phyloP scores from a whole-genome alignment of 1,284 basidiomycete species.

The Puccinia hordei region DNA sequence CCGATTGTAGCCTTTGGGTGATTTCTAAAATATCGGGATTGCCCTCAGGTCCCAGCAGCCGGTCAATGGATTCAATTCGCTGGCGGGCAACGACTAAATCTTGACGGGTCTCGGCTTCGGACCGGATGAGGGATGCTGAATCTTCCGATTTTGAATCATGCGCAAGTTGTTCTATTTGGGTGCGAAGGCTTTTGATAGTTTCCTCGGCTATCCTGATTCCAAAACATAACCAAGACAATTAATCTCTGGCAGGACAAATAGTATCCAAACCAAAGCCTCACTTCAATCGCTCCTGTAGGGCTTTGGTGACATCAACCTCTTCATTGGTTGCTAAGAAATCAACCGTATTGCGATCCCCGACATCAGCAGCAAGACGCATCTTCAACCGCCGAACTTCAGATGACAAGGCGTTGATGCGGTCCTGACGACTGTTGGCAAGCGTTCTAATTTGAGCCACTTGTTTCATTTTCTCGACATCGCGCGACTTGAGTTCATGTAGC shows the following conservation, averaged over 20 bases:
- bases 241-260: conserved; percentile 40
- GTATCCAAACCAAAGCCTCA: conserved; percentile 60
- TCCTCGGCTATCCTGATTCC: conserved; percentile 65
- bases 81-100: conserved; percentile 24
- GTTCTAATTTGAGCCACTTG: conserved; percentile 72
- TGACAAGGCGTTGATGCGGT: conserved; percentile 72
- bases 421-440: conserved; percentile 73
- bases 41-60: conserved; percentile 19
- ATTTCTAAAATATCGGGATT: conserved; percentile 18
- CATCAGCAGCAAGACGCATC: conserved; percentile 73
- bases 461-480: conserved; percentile 68
- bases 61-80: conserved; percentile 22
- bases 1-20: conserved; percentile 11
- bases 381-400: conserved; percentile 77
- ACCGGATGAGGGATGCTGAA: conserved; percentile 33
- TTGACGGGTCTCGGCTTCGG: conserved; percentile 42
- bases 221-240: conserved; percentile 43
- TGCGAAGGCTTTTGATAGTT: conserved; percentile 65
- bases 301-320: conserved; percentile 68
- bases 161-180: conserved; percentile 64
- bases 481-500: conserved; percentile 71
- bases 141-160: conserved; percentile 52
- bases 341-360: conserved; percentile 73
- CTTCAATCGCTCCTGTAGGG: conserved; percentile 67
- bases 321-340: conserved; percentile 68